Evolutionary conservation across 2,329 filamentous ascomycete species (phyloP).

Genomic region (Colletotrichum spaethianum): DNA sequence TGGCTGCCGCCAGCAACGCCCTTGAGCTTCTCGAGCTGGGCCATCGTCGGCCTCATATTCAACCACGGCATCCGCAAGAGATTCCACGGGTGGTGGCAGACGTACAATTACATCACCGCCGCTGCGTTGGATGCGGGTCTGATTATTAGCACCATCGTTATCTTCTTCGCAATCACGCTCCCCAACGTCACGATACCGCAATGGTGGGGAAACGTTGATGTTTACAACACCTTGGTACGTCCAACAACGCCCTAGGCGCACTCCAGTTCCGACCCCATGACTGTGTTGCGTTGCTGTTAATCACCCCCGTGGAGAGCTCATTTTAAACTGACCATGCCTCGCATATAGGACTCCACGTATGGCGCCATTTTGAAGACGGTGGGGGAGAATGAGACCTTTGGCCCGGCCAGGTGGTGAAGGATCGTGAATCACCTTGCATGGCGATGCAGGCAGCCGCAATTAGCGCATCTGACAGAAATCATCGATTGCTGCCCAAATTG

Average conservation of each 20-base stretch:
- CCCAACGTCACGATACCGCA: constrained; percentile 55
- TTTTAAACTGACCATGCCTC: constrained; percentile 1
- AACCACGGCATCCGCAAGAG: constrained; percentile 69
- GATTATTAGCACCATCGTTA: constrained; percentile 52
- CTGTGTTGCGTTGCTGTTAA: constrained; percentile 2
- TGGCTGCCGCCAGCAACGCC: constrained; percentile 73
- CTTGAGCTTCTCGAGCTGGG: constrained; percentile 72
- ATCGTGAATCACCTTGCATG: constrained; percentile 30
- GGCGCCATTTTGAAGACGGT: constrained; percentile 45
- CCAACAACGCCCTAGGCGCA: not conserved
- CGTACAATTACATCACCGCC: constrained; percentile 58
- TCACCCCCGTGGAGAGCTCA: not conserved
- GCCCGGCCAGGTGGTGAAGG: constrained; percentile 50
- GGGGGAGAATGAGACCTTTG: constrained; percentile 48
- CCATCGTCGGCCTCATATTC: constrained; percentile 69
- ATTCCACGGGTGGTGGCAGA: constrained; percentile 72
- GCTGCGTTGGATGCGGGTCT: constrained; percentile 57
- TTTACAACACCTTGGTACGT: constrained; percentile 50
- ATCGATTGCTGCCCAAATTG: constrained; percentile 36
- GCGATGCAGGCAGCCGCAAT: constrained; percentile 28
- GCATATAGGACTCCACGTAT: constrained; percentile 44
- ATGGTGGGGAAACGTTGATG: constrained; percentile 68
- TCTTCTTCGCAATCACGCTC: constrained; percentile 49
- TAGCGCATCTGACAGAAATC: constrained; percentile 12
- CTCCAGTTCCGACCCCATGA: not conserved